Base-by-base conservation (phyloP, 2,329 filamentous ascomycete species). In the Aspergillus udagawae region DNA sequence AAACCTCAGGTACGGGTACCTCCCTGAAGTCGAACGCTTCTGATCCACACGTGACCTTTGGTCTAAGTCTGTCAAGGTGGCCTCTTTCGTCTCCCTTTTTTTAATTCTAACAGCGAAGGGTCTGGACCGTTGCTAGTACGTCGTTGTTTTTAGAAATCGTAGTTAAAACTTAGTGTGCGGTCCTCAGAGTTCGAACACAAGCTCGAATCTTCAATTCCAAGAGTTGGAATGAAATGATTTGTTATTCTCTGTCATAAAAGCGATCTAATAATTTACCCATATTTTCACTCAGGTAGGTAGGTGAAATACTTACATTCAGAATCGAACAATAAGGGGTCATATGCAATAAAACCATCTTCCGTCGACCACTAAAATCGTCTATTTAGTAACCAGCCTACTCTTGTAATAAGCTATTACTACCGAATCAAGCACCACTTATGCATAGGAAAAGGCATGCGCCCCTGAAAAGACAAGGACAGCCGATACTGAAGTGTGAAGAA, bases 21-120 rank as follows among this genome's bases (percentile, higher is more conserved):
- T 35, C 57, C 55, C 59, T 54, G 56, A 59, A 52, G 20, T 47
- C 25, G 41, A 56, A 47, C 54, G 53, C 51, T 53, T 35, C n/a
- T n/a, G 51, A 49, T 52, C 56, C 52, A 55, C 58, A 63, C 60
- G 62, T 63, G 60, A 64, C 56, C 55, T 51, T 45, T 49, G 51
- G 42, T 27, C 48, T 52, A 55, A 49, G 59, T 63, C 55, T 56
- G 60, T 61, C 62, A 53, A 63, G 55, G 60, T 64, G 62, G 62
- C 62, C 62, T 64, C 58, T 61, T 54, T 29, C 12, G 10, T 5
- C 21, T 47, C 23, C 21, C 12, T 45, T 45, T 45, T 45, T 45
- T 2, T 20, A 7, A 2, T 4, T 47, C 3, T 14, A 47, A 14
- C 21, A 27, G 23, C 21, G 20, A 47, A 47, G 44, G 42, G 44